Evolutionary conservation across 1,139 yeast species (phyloP).

Genomic region (Geotrichum carabidarum): DNA sequence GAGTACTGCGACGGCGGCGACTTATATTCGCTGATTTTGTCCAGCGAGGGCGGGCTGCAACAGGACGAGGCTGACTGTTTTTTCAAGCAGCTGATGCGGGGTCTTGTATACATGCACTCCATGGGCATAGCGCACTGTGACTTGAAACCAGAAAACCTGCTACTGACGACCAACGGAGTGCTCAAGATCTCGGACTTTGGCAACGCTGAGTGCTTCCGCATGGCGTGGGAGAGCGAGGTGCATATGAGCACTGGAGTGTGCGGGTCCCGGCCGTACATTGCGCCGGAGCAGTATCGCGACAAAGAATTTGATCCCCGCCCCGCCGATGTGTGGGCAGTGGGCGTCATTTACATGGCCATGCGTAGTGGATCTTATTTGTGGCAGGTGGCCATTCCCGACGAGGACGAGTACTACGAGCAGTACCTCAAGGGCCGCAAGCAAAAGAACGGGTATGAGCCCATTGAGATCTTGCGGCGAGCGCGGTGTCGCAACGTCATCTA

Average conservation of each 20-base stretch:
- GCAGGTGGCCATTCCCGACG: constrained; percentile 69
- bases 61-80: constrained; percentile 91
- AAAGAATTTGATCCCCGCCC: constrained; percentile 82
- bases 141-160: constrained; percentile 85
- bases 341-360: constrained; percentile 97
- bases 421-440: constrained; percentile 74
- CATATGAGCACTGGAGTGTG: constrained; percentile 81
- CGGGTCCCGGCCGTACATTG: constrained; percentile 92
- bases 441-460: constrained; percentile 84
- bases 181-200: constrained; percentile 94
- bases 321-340: constrained; percentile 95
- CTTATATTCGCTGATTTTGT: constrained; percentile 74
- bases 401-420: constrained; percentile 72
- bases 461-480: constrained; percentile 70
- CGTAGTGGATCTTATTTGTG: constrained; percentile 91
- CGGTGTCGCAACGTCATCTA: constrained; percentile 88
- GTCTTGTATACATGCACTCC: constrained; percentile 92
- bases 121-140: constrained; percentile 97
- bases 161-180: constrained; percentile 72
- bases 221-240: constrained; percentile 93
- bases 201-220: constrained; percentile 87
- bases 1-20: constrained; percentile 96
- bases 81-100: constrained; percentile 84
- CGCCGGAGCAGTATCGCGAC: constrained; percentile 84
- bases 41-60: constrained; percentile 73